Base-by-base conservation (phyloP, 768 basidiomycete genomes). In the Lactarius hengduanensis region DNA sequence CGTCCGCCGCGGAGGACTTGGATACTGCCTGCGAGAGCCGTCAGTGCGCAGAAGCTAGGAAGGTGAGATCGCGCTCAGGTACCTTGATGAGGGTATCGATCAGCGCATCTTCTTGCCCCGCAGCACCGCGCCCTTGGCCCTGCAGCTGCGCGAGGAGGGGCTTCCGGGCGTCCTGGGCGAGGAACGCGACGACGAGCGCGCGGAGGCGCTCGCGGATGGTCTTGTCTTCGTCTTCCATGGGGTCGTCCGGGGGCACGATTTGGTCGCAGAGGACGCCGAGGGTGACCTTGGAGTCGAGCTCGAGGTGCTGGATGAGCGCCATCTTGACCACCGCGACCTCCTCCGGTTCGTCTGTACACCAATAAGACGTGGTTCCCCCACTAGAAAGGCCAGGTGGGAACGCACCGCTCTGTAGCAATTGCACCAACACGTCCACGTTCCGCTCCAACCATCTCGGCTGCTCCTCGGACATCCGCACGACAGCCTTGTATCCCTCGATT, bases 391-490 rank as follows among this genome's bases (percentile, higher is more conserved):
- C 26, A 26, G 26, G 26, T 26, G 56, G 38, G 34, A 22, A 62
- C 87, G 74, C 72, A 90, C 89, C 89, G 70, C 86, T 88, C 73
- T 90, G 90, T 10, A 91, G 79, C 18, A 91, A 76, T 68, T 91
- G 89, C n/a, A 91, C 79, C 22, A 91, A 78, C 3, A 91, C 89
- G 74, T 91, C 89, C 4, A 86, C 84, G 73, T 91, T 91, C 69
- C 89, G 77, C 74, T 85, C 86, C 59, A 90, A 80, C 83, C 83
- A 86, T 71, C 82, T 85, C 57, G 73, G 78, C 63, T 85, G 80
- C 63, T 79, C 80, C 30, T 69, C 74, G 43, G 82, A 84, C 15
- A 83, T 79, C 61, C 77, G 74, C 2, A 83, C 84, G 62, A 91
- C 82, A 2, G 88, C 86, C 20, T 76, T 74, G 73, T 91, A 91